Base-by-base conservation (phyloP, 108 stramenopile genomes). In the Cyclostephanos tholiformis region DNA sequence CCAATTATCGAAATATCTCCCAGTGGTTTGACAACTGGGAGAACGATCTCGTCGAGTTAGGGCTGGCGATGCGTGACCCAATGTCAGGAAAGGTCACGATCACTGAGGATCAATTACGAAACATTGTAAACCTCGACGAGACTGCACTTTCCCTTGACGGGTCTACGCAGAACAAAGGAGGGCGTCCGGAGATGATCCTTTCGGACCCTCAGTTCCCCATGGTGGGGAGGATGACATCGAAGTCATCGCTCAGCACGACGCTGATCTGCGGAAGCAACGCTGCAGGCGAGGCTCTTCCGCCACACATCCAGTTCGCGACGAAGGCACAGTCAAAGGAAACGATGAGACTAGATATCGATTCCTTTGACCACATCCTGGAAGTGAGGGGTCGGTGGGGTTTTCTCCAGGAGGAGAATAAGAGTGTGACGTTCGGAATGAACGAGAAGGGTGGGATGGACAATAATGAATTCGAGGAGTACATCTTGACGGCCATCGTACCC, bases 371-470 rank as follows among this genome's bases (percentile, higher is more conserved):
- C 20, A 13, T 60, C 0, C 57, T 26, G 4, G n/a, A 25, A n/a
- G 59, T 71, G 19, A 27, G 11, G 0, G 60, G 60, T 2, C 51
- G 53, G 61, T 72, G 63, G 63, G 71, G 71, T 5, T 16, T 4
- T 7, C n/a, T n/a, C n/a, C 13, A 29, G 2, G 49, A 62, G 39
- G 48, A 22, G n/a, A 19, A 17, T n/a, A 5, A 4, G 16, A 48
- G 29, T 49, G 50, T 26, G 26, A 58, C 73, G 3, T 66, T 67
- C 58, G 73, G 55, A 25, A 32, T 39, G 53, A 74, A 74, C 46
- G 55, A 66, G 25, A 74, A 74, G 57, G 63, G 73, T 27, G 73
- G 65, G 10, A 74, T 74, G 73, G 51, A 66, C 26, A 17, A 22
- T 6, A 19, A 19, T 0, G 41, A 46, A 16, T 74, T 74, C 51